Conservation (phyloP, 345 rosid genomes). For the Eucalyptus urophylla region DNA sequence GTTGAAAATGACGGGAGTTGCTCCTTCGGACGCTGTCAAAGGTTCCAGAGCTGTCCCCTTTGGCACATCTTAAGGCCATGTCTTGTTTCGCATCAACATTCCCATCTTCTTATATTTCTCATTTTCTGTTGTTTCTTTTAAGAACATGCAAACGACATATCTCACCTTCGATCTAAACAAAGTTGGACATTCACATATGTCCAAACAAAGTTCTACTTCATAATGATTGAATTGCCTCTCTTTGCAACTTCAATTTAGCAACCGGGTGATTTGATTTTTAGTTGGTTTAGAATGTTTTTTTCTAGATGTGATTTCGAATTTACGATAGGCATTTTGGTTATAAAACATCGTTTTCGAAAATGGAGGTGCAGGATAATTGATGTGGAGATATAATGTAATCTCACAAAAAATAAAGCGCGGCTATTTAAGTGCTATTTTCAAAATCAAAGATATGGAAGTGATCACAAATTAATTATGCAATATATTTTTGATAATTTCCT, state of each 20-base stretch:
- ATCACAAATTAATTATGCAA: background rate
- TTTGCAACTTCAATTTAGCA: background rate
- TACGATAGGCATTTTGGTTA: background rate
- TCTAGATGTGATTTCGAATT: background rate
- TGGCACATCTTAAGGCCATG: background rate
- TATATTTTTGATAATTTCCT: background rate
- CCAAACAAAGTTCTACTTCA: background rate
- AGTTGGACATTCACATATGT: background rate
- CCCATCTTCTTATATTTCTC: background rate
- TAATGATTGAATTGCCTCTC: background rate
- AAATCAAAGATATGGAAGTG: background rate
- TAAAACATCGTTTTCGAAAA: too few relatives aligned
- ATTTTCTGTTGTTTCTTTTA: background rate
- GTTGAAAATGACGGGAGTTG: background rate
- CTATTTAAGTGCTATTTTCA: background rate
- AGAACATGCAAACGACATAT: background rate
- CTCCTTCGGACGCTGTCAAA: background rate
- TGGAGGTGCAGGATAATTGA: background rate
- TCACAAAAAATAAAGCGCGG: rapidly evolving
- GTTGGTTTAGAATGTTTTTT: background rate
- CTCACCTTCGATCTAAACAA: background rate
- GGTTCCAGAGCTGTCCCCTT: background rate
- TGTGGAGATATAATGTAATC: background rate
- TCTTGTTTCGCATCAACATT: background rate
- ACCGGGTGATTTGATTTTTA: background rate